A percentile compares a stretch with the other conserved stretches of the same genome.
Conservation (phyloP, 768 basidiomycete species). For the Rhodotorula graminis region DNA sequence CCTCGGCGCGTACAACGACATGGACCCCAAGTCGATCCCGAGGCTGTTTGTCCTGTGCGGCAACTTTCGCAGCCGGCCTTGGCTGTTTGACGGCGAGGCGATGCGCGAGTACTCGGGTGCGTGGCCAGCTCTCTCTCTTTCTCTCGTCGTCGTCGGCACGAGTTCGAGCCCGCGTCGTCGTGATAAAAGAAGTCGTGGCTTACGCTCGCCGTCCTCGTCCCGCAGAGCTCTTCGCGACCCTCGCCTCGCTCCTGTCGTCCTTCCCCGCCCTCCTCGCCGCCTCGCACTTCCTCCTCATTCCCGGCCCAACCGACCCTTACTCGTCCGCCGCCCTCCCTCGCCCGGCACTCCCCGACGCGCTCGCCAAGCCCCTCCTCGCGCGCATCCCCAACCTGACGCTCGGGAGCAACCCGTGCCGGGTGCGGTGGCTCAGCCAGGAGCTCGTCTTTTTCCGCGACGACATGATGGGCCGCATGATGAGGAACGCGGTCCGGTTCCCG, state of each 20-base stretch:
- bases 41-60: conserved; percentile 88
- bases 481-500: conserved; percentile 86
- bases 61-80: conserved; percentile 86
- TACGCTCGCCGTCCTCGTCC: neutral
- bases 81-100: conserved; percentile 68
- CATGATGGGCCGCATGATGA: conserved; percentile 83
- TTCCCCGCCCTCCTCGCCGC: conserved; percentile 70
- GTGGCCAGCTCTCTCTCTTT: conserved; percentile 24
- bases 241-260: conserved; percentile 76
- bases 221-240: conserved; percentile 74
- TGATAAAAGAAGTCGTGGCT: too few relatives aligned
- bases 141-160: neutral
- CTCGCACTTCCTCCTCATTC: conserved; percentile 90
- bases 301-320: conserved; percentile 82
- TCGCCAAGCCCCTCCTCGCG: conserved; percentile 63
- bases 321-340: conserved; percentile 71
- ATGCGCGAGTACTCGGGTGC: conserved; percentile 80
- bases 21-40: conserved; percentile 63
- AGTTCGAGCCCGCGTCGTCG: too few relatives aligned
- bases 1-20: conserved; percentile 72
- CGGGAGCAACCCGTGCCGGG: conserved; percentile 83
- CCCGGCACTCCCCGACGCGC: conserved; percentile 68
- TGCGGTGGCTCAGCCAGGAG: conserved; percentile 93
- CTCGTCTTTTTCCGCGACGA: conserved; percentile 91
- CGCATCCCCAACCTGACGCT: conserved; percentile 77